Conservation (phyloP, 768 basidiomycete genomes). For the Lactarius sanguifluus region DNA sequence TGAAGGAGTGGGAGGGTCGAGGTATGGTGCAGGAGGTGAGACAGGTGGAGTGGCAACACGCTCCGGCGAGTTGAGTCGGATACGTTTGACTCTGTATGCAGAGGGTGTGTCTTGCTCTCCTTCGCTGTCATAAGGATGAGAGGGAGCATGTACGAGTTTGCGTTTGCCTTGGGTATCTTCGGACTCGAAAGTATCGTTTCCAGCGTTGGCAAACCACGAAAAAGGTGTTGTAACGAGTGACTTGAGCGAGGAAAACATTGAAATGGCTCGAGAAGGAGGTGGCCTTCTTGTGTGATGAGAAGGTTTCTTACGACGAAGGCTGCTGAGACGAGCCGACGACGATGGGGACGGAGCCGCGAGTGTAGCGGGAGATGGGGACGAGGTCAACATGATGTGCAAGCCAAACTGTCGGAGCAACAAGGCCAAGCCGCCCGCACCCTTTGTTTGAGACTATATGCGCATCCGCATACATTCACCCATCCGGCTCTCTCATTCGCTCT, state of each 20-base stretch:
- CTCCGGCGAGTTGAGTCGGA: conserved; percentile 30
- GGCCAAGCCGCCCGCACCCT: not conserved
- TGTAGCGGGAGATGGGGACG: conserved; percentile 32
- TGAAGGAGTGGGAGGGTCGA: conserved; percentile 29
- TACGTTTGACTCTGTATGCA: conserved; percentile 33
- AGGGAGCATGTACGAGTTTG: conserved; percentile 27
- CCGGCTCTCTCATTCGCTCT: conserved; percentile 11
- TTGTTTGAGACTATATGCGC: not conserved
- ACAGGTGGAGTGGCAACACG: conserved; percentile 1
- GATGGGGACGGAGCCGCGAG: conserved; percentile 32
- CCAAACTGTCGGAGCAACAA: conserved; percentile 41
- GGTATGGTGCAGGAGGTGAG: conserved; percentile 14
- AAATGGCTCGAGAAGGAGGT: conserved; percentile 33
- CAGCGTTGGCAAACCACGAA: conserved; percentile 34
- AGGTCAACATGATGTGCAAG: conserved; percentile 32
- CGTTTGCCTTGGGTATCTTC: conserved; percentile 39
- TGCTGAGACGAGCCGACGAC: conserved; percentile 25
- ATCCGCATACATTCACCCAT: conserved; percentile 18
- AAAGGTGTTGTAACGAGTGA: conserved; percentile 38
- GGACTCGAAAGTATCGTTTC: conserved; percentile 31
- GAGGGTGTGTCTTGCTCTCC: conserved; percentile 27
- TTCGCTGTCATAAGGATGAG: conserved; percentile 20
- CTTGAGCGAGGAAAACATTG: conserved; percentile 39
- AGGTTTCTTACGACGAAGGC: conserved; percentile 28
- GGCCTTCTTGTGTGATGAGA: conserved; percentile 26